Base-by-base conservation (phyloP, 2,329 filamentous ascomycete genomes). In the Fusarium camptoceras region DNA sequence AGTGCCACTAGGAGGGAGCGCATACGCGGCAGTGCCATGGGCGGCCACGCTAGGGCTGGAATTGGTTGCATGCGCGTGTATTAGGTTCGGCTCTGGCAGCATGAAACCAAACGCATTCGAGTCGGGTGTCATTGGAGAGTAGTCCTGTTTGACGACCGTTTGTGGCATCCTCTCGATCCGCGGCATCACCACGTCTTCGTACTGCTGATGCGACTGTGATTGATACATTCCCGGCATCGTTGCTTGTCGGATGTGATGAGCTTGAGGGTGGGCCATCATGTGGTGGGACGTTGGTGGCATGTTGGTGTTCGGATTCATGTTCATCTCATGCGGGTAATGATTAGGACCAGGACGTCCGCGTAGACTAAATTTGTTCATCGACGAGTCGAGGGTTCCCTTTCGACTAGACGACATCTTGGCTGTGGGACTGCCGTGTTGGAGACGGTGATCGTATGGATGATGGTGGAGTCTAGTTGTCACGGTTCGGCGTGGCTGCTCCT, bases 351-450 rank as follows among this genome's bases (percentile, higher is more conserved):
- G 34, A 28, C 69, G 75, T 50, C 68, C 68, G 39, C 76, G 73
- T 51, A 72, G 49, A 47, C 70, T 68, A 18, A 75, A 70, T 41
- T 72, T 76, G 56, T 72, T 77, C 14, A 78, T 73, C 10, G 78
- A 76, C 20, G 71, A 74, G 11, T 79, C 80, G 10, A 37, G 34
- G 18, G 34, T 11, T 56, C 79, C 79, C 48, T 77, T 79, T 49
- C 76, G 75, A 3, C 78, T 76, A 24, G 78, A 78, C 18, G 75
- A 24, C 46, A 78, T 77, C 55, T 76, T 75, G 37, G 76, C 73
- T 41, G 78, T 76, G 53, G 73, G 72, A 66, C 70, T 75, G 55
- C 68, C 64, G 20, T 63, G 64, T 49, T 72, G 74, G 47, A 59
- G 55, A 20, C 59, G 69, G 48, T 68, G 62, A 44, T 68, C 57